A percentile compares a stretch with the other conserved stretches of the same genome.
Evolutionary conservation across 352 stramenopile species (phyloP).

Genomic region (Globisporangium sylvaticum): DNA sequence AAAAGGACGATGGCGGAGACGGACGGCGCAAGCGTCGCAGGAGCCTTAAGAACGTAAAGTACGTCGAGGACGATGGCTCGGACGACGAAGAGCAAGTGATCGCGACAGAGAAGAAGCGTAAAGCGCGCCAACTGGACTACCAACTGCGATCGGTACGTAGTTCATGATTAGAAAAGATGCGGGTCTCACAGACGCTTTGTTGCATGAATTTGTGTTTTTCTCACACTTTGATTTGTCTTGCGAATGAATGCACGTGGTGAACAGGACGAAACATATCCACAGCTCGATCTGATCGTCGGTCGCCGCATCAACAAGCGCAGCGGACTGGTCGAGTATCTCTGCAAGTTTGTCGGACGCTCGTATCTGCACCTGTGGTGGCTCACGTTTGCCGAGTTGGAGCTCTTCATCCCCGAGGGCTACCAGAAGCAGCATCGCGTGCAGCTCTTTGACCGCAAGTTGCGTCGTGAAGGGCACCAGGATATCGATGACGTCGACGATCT

Average conservation of each 20-base stretch:
- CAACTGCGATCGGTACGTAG: slow-evolving; percentile 45
- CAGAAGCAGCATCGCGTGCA: slow-evolving; percentile 85
- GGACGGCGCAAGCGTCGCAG: slow-evolving; percentile 39
- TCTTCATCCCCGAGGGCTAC: slow-evolving; percentile 83
- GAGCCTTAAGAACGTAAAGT: slow-evolving; percentile 60
- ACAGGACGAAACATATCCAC: slow-evolving; percentile 62
- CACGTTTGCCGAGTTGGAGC: slow-evolving; percentile 80
- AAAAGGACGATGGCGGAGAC: slow-evolving; percentile 1
- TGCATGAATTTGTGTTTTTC: not conserved
- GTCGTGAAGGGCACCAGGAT: slow-evolving; percentile 78
- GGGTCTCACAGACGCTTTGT: not conserved
- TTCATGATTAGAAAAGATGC: not conserved
- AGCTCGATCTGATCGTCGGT: slow-evolving; percentile 81
- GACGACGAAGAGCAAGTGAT: slow-evolving; percentile 53
- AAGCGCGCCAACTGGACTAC: slow-evolving; percentile 75
- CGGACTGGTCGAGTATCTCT: slow-evolving; percentile 76
- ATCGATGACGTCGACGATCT: slow-evolving; percentile 86
- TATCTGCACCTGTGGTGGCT: slow-evolving; percentile 89
- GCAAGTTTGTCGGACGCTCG: slow-evolving; percentile 84
- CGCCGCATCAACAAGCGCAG: slow-evolving; percentile 74
- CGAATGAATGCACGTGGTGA: slow-evolving; percentile 13
- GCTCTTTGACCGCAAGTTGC: slow-evolving; percentile 78
- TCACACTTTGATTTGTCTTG: not conserved
- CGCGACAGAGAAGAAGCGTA: slow-evolving; percentile 58
- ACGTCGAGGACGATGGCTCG: slow-evolving; percentile 69